Evolutionary conservation across 2,329 filamentous ascomycete species (phyloP), one percentile per base, ranked within the genome.

Genomic region (Bipolaris cookei): DNA sequence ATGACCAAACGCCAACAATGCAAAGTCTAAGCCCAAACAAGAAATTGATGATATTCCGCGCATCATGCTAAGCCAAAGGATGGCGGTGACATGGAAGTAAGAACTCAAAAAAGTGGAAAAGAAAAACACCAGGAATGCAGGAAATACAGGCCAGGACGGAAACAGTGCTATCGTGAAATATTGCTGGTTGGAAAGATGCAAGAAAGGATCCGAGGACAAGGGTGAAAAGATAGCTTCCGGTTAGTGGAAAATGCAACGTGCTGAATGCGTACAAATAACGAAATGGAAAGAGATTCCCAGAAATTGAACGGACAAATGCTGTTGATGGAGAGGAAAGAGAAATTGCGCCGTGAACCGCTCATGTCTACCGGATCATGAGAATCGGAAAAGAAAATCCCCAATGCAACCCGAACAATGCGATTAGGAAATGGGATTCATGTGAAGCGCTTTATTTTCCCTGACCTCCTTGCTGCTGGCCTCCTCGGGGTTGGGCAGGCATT

Each of bases 401-500:
- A 35, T 30, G 28, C 10, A 30, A 30, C 46, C 18, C 25, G 49
- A 32, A 18, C 11, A 28, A 53, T 41, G 30, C 34, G 25, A 39
- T 34, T 32, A 45, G 1, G 28, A 30, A 43, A 8, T 14, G 54
- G 23, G 43, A 30, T 4, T 30, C 3, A 2, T 37, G 20, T 49
- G 41, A 55, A 62, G 47, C 55, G 16, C 28, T 44, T 43, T 64
- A 70, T 56, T 70, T 70, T 38, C 66, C 58, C 21, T 61, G 58
- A 6, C 54, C 55, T 18, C 65, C 61, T 30, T 69, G 63, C 25
- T 63, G 56, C 46, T 64, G 59, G 2, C 62, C 60, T 13, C 70
- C 68, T 7, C 69, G 59, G 2, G 64, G 59, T 43, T 68, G 70
- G 11, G 65, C 66, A 1, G 74, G 73, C 68, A 74, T 73, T 1